Evolutionary conservation across 495 filamentous ascomycete genomes (phyloP), one percentile per base, ranked within the genome.

Genomic region (Xanthoparmelia taractica): DNA sequence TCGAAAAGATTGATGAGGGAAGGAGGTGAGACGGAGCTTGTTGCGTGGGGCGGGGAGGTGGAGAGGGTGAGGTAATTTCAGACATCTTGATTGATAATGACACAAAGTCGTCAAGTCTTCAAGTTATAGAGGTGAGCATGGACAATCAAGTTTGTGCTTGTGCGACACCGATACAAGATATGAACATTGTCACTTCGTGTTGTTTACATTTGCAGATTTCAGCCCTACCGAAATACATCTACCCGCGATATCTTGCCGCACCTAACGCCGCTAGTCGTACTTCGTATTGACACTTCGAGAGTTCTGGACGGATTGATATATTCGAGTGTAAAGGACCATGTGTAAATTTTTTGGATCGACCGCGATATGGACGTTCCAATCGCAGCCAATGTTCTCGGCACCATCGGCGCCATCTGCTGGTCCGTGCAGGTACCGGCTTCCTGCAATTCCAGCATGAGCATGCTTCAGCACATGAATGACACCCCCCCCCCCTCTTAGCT

Each of bases 391-490:
- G 50, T 65, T 10, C 62, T 63, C 45, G 59, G 58, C 48, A 60
- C 59, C 34, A 58, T 63, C 10, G 66, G 63, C 25, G 62, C 66
- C 20, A 68, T 80, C 2, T 82, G 80, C 68, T 85, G 82, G 82
- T 83, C 79, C 41, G 72, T 84, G 8, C 71, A 88, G 50, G 60
- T 63, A 63, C 8, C 13, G 23, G 47, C 23, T 36, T 25, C 40
- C 23, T 15, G 2, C n/a, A 47, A 31, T 27, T 17, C 17, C 27
- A 11, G 40, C 11, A 36, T 18, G n/a, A 11, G 40, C 11, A 36
- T 18, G n/a, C 25, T 27, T 4, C 10, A 48, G 31, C 10, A 36
- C 12, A 18, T 7, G 6, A 40, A 40, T 23, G 41, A 40, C 37
- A 33, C 0, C 4, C 4, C 10, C 40, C 18, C 34, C 25, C 40